Base-by-base conservation (phyloP, 257 asterid species). In the Paraleonurus japonicus region DNA sequence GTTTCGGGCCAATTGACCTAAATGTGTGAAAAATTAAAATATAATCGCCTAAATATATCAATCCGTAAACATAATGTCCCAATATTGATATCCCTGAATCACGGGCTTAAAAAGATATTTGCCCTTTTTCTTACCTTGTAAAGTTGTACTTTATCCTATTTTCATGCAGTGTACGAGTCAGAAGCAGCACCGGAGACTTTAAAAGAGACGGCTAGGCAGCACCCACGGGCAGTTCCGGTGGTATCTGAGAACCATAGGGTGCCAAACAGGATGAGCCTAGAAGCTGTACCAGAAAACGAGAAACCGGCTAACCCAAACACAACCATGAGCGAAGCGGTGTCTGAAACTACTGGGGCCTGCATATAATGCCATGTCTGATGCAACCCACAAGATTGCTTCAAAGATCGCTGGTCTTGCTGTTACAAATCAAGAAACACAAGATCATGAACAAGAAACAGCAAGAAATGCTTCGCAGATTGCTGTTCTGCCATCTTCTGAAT, bases 151-250 rank as follows among this genome's bases (percentile, higher is more conserved):
- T 19, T 51, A n/a, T 64, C 47, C 9, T 2, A 39, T 22, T 37
- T 37, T 45, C 28, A n/a, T 74, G 4, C 83, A 95, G 99, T 95
- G 98, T 95, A 95, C 57, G 96, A 92, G 82, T 95, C 97, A 1
- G 97, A 83, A 75, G 82, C 84, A 65, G 97, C 98, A 41, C 96
- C 98, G 0, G 93, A 88, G 65, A 61, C 24, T 32, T 80, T 76
- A 41, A 88, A 76, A 78, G 98, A 91, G 82, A 80, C 77, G 0
- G 92, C 98, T 2, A 76, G 95, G 77, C 98, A 95, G 80, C 92
- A 89, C 77, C 99, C 96, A 33, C 78, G 98, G 30, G 94, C 98
- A 20, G 83, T 48, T 71, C 97, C 96, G 0, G 90, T 92, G 66
- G 81, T 95, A 65, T 73, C 95, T 1, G 90, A 85, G 84, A 83